Percentiles rank a stretch among this genome's conserved stretches.
Conservation (phyloP, 495 filamentous ascomycete species). For the Massariosphaeria phaeospora region DNA sequence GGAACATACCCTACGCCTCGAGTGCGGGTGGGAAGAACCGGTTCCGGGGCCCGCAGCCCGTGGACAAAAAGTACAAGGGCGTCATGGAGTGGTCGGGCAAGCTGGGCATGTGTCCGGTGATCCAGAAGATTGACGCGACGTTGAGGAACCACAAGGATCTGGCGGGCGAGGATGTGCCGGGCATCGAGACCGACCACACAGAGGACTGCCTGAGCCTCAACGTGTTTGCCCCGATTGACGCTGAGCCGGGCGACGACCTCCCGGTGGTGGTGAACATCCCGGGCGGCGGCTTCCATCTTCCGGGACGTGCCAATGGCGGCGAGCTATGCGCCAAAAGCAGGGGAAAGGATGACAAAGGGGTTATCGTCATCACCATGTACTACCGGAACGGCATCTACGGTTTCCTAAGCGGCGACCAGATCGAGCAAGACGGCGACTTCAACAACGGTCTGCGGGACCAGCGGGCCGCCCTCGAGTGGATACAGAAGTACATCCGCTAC, state of each 20-base stretch:
- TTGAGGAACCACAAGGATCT: slow-evolving; percentile 12
- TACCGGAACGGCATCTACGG: slow-evolving; percentile 60
- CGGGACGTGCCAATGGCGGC: slow-evolving; percentile 6
- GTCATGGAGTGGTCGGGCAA: slow-evolving; percentile 12
- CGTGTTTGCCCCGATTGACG: slow-evolving; percentile 18
- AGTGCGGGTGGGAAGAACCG: slow-evolving; percentile 11
- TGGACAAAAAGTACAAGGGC: not conserved
- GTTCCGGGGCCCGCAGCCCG: slow-evolving; percentile 18
- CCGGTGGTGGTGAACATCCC: slow-evolving; percentile 15
- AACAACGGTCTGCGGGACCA: slow-evolving; percentile 59
- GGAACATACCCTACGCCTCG: slow-evolving; percentile 23
- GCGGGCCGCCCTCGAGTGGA: slow-evolving; percentile 65
- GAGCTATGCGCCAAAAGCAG: slow-evolving; percentile 16
- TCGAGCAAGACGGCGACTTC: slow-evolving; percentile 47
- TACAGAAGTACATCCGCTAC: slow-evolving; percentile 37
- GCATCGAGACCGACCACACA: slow-evolving; percentile 4
- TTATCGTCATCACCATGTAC: slow-evolving; percentile 39
- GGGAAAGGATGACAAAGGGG: slow-evolving; percentile 15
- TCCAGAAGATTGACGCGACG: slow-evolving; percentile 19
- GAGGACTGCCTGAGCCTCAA: slow-evolving; percentile 25
- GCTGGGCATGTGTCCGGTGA: slow-evolving; percentile 20
- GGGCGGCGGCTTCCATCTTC: slow-evolving; percentile 19
- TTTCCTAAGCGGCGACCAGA: slow-evolving; percentile 50
- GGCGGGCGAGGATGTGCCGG: slow-evolving; percentile 2
- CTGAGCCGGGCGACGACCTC: slow-evolving; percentile 17